Base-by-base conservation (phyloP, 805 yeast species). In the Pichia ethanolica region DNA sequence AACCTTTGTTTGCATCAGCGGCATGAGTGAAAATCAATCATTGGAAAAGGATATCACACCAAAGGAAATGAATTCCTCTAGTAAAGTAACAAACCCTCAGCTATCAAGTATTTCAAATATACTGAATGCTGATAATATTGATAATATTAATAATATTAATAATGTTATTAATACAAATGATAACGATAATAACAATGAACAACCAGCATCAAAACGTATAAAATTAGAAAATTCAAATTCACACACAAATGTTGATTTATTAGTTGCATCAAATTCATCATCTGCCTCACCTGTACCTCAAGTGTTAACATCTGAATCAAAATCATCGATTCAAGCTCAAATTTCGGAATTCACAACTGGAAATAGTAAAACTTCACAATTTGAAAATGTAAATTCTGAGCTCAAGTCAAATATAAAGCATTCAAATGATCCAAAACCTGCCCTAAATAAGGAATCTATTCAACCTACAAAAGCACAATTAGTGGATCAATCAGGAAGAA, bases 281-380 rank as follows among this genome's bases (percentile, higher is more conserved):
- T 55, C 61, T 5, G 58, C 63, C 4, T 56, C 56, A 26, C 61
- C 64, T 20, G 52, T 53, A 13, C 65, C 63, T 7, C 63, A 59
- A 41, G 47, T 53, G 25, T 14, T 36, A 36, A 36, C 39, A 14
- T n/a, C 39, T 20, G 11, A 36, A 14, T 20, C 39, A 13, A 20
- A 36, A 14, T 3, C n/a, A 13, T 14, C 39, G 20, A 37, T 14
- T 27, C 46, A 5, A 40, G 38, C 12, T 37, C 51, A 39, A 37
- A 45, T 13, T 34, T 20, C 20, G 20, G 20, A 20, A 20, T 20
- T 20, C 20, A 2, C 20, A 20, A 20, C 2, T 20, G 20, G 20
- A 20, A 20, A 20, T 20, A 20, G 20, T 20, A 20, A 20, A 20
- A 20, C 3, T 20, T 20, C 20, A 20, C 20, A 20, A 20, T 20